A percentile compares a stretch with the other conserved stretches of the same genome.
phyloP scores from a whole-genome alignment of 306 rosid genomes.

The Dryas octopetala region DNA sequence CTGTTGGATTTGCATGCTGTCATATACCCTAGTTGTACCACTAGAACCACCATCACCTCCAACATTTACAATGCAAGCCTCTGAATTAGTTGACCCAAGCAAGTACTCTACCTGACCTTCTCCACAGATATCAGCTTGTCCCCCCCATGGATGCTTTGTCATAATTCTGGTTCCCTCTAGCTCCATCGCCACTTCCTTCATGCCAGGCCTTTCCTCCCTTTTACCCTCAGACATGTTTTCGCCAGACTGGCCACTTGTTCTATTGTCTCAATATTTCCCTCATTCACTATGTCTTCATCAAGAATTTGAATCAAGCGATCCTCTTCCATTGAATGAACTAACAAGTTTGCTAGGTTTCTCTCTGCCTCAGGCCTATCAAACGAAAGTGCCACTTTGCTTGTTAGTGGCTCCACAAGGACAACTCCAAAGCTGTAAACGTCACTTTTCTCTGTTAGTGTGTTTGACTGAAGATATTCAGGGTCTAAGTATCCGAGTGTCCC shows the following conservation, averaged over 20 bases:
- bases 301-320: conserved; percentile 1
- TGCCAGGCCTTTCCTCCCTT: no score
- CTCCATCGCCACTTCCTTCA: background rate
- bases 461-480: conserved; percentile 19
- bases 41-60: background rate
- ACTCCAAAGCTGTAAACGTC: conserved; percentile 23
- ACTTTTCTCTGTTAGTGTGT: conserved; percentile 20
- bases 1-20: conserved; percentile 10
- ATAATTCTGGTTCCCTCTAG: background rate
- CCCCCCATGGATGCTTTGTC: background rate
- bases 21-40: background rate
- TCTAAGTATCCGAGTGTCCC: conserved; percentile 18
- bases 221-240: no score
- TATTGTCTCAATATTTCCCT: no score
- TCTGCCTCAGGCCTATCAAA: background rate
- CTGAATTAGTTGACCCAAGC: background rate
- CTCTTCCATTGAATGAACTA: background rate
- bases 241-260: no score
- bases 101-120: background rate
- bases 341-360: conserved; percentile 4
- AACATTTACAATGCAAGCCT: background rate
- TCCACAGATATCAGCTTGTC: background rate
- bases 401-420: conserved; percentile 17
- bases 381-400: conserved; percentile 2
- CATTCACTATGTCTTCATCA: background rate